A percentile compares a stretch with the other conserved stretches of the same genome.
Conservation (phyloP, 768 basidiomycete genomes). For the Leccinum imitatum region DNA sequence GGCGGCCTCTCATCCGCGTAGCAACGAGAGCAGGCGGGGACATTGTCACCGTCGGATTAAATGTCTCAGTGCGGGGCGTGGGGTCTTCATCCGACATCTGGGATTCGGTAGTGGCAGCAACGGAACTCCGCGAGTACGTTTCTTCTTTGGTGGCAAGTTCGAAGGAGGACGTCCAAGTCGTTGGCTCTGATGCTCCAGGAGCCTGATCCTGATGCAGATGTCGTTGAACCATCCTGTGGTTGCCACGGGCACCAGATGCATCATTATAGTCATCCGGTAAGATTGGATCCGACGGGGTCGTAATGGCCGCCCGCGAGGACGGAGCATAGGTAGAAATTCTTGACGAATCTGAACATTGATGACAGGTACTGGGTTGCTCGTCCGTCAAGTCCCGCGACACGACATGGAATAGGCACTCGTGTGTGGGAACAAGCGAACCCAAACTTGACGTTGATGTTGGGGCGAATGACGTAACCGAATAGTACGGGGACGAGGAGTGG, state of each 20-base stretch:
- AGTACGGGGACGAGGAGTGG: conserved; percentile 12
- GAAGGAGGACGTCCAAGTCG: neutral
- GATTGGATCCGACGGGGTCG: conserved; percentile 5
- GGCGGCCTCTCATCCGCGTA: neutral
- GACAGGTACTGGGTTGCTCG: neutral
- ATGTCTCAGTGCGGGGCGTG: conserved; percentile 27
- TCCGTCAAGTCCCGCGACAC: conserved; percentile 12
- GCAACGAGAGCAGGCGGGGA: neutral
- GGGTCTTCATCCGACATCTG: conserved; percentile 21
- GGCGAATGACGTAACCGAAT: conserved; percentile 18
- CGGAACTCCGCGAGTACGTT: conserved; percentile 1
- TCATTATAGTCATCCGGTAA: conserved; percentile 10
- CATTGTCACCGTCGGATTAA: conserved; percentile 2
- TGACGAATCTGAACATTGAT: neutral
- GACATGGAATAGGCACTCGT: conserved; percentile 26
- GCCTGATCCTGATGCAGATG: neutral
- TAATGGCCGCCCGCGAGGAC: neutral
- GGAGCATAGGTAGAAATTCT: neutral
- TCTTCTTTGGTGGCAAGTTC: neutral
- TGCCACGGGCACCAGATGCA: conserved; percentile 3
- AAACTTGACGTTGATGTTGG: conserved; percentile 30
- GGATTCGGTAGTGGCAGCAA: conserved; percentile 4
- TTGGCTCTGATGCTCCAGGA: neutral
- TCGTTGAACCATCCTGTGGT: neutral
- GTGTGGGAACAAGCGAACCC: conserved; percentile 27